Conservation (phyloP, 805 yeast genomes). For the Schwanniomyces yamadae region DNA sequence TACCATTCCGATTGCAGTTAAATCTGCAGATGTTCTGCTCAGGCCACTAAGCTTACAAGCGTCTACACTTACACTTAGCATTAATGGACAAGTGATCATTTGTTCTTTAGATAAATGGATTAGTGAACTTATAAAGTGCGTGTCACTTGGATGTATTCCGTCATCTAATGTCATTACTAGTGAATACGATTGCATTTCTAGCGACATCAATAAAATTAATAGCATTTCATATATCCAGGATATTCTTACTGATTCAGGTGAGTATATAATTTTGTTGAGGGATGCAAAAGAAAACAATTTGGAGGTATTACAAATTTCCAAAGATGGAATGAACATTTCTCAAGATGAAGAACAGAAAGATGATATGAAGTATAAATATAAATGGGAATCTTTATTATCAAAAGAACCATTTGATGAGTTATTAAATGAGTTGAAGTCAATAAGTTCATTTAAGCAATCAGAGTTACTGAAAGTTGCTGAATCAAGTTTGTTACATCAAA, state of each 20-base stretch:
- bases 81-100: constrained; percentile 11
- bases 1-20: constrained; percentile 8
- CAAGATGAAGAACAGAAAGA: background rate
- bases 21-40: constrained; percentile 2
- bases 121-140: constrained; percentile 6
- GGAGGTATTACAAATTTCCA: constrained; percentile 14
- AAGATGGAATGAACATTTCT: background rate
- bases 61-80: constrained; percentile 6
- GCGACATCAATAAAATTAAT: constrained; percentile 5
- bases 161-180: constrained; percentile 1
- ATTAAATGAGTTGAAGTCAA: constrained; percentile 12
- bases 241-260: constrained; percentile 26
- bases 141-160: constrained; percentile 1
- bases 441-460: constrained; percentile 3
- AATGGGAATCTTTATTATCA: constrained; percentile 6
- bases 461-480: background rate
- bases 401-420: constrained; percentile 20
- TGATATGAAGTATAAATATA: background rate
- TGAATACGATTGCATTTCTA: constrained; percentile 7
- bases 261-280: constrained; percentile 20
- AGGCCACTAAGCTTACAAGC: constrained; percentile 7
- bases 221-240: constrained; percentile 22
- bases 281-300: constrained; percentile 9
- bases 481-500: background rate
- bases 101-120: constrained; percentile 17